Evolutionary conservation across 176 grass and related monocot genomes (phyloP).

Genomic region (Aegilops speltoides): DNA sequence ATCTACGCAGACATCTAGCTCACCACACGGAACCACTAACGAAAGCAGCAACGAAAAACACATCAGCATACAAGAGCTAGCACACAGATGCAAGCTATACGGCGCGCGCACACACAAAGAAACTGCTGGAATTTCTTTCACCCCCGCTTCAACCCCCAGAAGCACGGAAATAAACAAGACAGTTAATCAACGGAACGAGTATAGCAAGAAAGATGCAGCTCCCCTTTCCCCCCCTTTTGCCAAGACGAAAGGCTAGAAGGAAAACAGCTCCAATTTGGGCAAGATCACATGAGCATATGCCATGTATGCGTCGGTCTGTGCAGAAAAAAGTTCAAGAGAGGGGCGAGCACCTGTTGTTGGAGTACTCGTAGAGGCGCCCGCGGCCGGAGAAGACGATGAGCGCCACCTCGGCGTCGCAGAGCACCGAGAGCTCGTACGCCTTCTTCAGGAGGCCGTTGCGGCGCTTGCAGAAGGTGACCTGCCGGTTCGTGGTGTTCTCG

Average conservation of each 20-base stretch:
- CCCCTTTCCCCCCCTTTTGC: conserved; percentile 1
- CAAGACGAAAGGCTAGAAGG: conserved; percentile 15
- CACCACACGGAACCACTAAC: conserved; percentile 39
- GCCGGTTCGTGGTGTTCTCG: conserved; percentile 77
- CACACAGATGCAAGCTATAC: neutral
- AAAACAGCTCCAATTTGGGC: conserved; percentile 28
- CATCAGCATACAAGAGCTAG: neutral
- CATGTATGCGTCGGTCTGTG: neutral
- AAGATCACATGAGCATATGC: neutral
- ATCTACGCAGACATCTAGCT: conserved; percentile 62
- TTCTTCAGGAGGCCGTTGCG: conserved; percentile 79
- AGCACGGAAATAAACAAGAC: conserved; percentile 40
- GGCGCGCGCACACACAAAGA: conserved; percentile 20
- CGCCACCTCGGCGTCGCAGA: conserved; percentile 69
- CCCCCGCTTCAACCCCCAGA: conserved; percentile 10
- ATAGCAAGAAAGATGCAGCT: conserved; percentile 31
- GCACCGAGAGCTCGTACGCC: conserved; percentile 72
- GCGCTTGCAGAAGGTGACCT: conserved; percentile 90
- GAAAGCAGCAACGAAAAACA: conserved; percentile 36
- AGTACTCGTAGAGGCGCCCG: conserved; percentile 76
- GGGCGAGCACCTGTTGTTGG: conserved; percentile 55
- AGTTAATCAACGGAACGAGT: conserved; percentile 39
- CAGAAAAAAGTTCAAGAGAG: too few species aligned
- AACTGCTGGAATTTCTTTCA: conserved; percentile 42
- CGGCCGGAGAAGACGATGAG: conserved; percentile 77